A percentile compares a stretch with the other conserved stretches of the same genome.
phyloP scores from a whole-genome alignment of 345 rosid species.

The Citrus reticulata region DNA sequence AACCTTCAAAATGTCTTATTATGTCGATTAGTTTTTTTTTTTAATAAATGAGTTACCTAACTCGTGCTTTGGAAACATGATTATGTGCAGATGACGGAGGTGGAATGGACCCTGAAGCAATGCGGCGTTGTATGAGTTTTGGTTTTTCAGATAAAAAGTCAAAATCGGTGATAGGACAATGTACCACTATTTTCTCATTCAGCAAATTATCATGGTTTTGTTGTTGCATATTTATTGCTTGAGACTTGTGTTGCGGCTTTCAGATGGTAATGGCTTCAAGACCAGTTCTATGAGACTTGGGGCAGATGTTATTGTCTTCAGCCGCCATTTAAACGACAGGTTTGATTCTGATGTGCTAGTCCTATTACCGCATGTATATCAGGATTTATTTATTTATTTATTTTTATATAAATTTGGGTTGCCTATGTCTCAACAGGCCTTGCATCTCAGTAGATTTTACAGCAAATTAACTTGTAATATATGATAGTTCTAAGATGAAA shows the following conservation, averaged over 20 bases:
- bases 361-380: neutral
- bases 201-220: neutral
- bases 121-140: constrained; percentile 91
- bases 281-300: constrained; percentile 98
- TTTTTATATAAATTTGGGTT: neutral
- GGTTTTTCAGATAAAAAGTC: constrained; percentile 91
- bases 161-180: constrained; percentile 74
- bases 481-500: neutral
- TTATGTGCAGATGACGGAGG: constrained; percentile 76
- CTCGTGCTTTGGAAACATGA: constrained; percentile 2
- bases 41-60: constrained; percentile 1
- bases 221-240: constrained; percentile 17
- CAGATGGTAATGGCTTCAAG: constrained; percentile 99
- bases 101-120: constrained; percentile 92
- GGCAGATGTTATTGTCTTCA: constrained; percentile 91
- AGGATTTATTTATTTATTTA: neutral
- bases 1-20: neutral
- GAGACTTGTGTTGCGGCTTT: constrained; percentile 25
- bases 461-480: neutral
- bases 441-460: neutral
- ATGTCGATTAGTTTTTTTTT: neutral
- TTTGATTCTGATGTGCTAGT: constrained; percentile 28
- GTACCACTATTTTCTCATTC: constrained; percentile 35
- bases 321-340: constrained; percentile 62
- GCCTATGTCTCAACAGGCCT: neutral